phyloP scores from a whole-genome alignment of 2,329 filamentous ascomycete genomes.

The Neoascochyta sp. region DNA sequence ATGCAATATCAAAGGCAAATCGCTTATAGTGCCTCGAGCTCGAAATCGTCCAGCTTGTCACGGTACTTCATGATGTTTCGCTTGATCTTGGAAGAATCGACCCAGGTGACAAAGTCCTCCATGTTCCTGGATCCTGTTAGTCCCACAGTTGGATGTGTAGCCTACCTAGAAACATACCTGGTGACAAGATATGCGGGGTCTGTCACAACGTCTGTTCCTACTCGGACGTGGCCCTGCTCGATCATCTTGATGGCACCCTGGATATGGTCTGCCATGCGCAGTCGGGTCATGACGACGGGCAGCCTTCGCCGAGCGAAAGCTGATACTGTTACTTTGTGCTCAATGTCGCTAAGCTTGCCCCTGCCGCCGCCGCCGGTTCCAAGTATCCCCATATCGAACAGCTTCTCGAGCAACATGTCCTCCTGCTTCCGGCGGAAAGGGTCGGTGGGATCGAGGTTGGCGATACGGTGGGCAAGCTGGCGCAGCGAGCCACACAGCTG shows the following conservation, averaged over 20 bases:
- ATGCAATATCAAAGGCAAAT: constrained; percentile 3
- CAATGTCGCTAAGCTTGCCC: constrained; percentile 65
- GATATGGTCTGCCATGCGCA: constrained; percentile 89
- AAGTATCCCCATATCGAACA: constrained; percentile 88
- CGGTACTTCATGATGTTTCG: constrained; percentile 91
- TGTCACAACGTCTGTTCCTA: constrained; percentile 84
- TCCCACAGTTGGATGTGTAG: background rate
- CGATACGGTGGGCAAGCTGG: constrained; percentile 83
- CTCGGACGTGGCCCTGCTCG: constrained; percentile 89
- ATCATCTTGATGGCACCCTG: constrained; percentile 77
- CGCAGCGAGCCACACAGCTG: constrained; percentile 62
- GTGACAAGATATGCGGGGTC: constrained; percentile 89
- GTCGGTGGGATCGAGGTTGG: constrained; percentile 74
- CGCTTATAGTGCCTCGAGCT: constrained; percentile 52
- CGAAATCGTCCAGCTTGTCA: constrained; percentile 93
- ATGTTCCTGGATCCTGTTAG: constrained; percentile 56
- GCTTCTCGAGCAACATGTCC: constrained; percentile 80
- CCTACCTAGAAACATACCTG: constrained; percentile 31
- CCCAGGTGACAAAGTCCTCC: constrained; percentile 97
- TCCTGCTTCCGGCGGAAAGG: constrained; percentile 79
- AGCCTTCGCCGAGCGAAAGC: constrained; percentile 81
- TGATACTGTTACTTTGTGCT: constrained; percentile 82
- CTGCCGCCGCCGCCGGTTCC: constrained; percentile 61
- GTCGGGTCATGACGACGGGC: constrained; percentile 84
- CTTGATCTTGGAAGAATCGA: constrained; percentile 95